phyloP scores from a whole-genome alignment of 2,329 filamentous ascomycete species.

The Claviceps sp. region DNA sequence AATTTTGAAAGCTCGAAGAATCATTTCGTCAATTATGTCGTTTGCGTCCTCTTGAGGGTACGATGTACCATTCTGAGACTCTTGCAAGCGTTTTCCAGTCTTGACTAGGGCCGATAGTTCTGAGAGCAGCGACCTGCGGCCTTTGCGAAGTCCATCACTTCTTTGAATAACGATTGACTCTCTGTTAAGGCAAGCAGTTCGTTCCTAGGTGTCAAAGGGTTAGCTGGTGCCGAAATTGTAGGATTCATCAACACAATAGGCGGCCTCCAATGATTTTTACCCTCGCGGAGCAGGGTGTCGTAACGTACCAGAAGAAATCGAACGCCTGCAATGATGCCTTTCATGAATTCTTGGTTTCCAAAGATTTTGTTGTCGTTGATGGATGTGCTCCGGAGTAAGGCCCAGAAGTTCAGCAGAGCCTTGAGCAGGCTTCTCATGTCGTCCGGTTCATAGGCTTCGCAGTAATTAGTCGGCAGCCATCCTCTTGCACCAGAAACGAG shows the following conservation, averaged over 20 bases:
- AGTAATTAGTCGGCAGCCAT: slow-evolving; percentile 97
- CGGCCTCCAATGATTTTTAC: neutral
- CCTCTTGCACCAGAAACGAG: slow-evolving; percentile 75
- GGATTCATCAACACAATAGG: neutral
- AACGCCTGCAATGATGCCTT: slow-evolving; percentile 85
- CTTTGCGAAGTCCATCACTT: slow-evolving; percentile 62
- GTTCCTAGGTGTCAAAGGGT: slow-evolving; percentile 47
- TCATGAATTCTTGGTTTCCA: slow-evolving; percentile 84
- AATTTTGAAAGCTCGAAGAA: slow-evolving; percentile 85
- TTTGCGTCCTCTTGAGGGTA: slow-evolving; percentile 46
- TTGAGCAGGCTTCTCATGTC: slow-evolving; percentile 76
- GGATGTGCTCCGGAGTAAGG: slow-evolving; percentile 66
- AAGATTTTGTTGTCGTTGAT: slow-evolving; percentile 68
- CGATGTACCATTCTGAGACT: slow-evolving; percentile 42
- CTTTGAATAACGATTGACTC: slow-evolving; percentile 64
- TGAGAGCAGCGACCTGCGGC: slow-evolving; percentile 75
- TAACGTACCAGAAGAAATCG: slow-evolving; percentile 69
- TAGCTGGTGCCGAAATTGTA: neutral
- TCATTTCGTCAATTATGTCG: slow-evolving; percentile 79
- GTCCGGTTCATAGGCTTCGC: slow-evolving; percentile 82
- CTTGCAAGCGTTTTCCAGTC: slow-evolving; percentile 72
- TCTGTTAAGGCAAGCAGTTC: slow-evolving; percentile 72
- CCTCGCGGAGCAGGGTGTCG: neutral
- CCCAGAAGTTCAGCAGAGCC: slow-evolving; percentile 84
- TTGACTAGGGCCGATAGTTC: slow-evolving; percentile 86